Percentiles rank a stretch among this genome's conserved stretches.
These are phyloP conservation scores for Filobasidium uniguttulatum DNA, from an alignment of 1,284 basidiomycete genomes.

Conservation along the genomic window DNA sequence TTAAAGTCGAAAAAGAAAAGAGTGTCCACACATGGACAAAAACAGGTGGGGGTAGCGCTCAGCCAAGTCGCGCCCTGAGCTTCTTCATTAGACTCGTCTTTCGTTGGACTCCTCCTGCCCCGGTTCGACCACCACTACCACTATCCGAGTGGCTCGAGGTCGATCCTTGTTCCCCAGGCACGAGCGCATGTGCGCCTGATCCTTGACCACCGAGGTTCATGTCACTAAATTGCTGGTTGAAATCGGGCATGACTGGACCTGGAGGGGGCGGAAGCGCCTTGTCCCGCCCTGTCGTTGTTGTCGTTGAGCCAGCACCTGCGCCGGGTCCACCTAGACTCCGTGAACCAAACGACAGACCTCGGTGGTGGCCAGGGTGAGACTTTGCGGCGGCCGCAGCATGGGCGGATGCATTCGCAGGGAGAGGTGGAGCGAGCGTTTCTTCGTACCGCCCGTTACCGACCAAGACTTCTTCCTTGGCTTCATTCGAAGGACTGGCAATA, in stretches of 20 bases:
- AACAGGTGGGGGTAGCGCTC: too few relatives aligned
- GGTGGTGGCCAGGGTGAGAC: neutral
- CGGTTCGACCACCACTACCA: neutral
- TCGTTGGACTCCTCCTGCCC: conserved; percentile 23
- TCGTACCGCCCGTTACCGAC: neutral
- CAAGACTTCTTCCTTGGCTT: too few relatives aligned
- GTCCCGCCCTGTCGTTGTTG: conserved; percentile 5
- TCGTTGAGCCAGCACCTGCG: neutral
- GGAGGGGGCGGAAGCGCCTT: conserved; percentile 27
- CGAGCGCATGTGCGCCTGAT: too few relatives aligned
- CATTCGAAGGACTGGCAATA: neutral
- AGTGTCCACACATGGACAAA: too few relatives aligned
- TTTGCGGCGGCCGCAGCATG: neutral
- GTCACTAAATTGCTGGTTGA: conserved; percentile 11
- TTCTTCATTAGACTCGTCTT: conserved; percentile 35
- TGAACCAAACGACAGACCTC: too few relatives aligned
- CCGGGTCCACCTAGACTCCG: neutral
- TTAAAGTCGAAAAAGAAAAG: too few relatives aligned
- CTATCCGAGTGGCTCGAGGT: neutral
- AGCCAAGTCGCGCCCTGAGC: conserved; percentile 27
- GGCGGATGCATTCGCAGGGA: neutral
- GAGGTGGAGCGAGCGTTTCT: neutral
- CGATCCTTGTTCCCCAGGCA: conserved; percentile 2
- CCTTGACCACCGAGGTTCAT: neutral
- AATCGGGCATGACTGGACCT: conserved; percentile 35